Evolutionary conservation across 257 asterid genomes (phyloP), one percentile per base, ranked within the genome.

Genomic region (Penstemon newberryi): DNA sequence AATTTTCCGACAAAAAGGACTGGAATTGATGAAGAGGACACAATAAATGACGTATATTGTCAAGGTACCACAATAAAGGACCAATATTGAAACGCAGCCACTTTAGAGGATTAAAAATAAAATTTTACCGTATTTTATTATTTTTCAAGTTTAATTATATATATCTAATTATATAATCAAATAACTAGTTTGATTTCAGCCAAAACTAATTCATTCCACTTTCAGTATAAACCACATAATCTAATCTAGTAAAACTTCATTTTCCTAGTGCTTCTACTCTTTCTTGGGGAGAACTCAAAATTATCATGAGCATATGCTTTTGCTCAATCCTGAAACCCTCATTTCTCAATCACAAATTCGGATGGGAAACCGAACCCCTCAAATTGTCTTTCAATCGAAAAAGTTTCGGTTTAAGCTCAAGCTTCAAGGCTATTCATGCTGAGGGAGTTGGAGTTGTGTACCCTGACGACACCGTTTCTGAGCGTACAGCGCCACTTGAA

Each of bases 321-420:
- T 82, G 88, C 83, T 87, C 90, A 37, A 75, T 85, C 73, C 53
- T 78, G 64, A 85, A 79, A 41, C 90, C 92, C 51, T 79, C 85
- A 5, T 41, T 66, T 73, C 83, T 75, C n/a, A 77, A 66, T 41
- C 67, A 65, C 38, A 80, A 67, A 3, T 40, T 49, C 37, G 86
- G 78, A 82, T 79, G 81, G 84, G 69, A 13, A 5, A 43, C 51
- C 67, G 80, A 73, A 42, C 82, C 69, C 47, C 58, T 80, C 64
- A 80, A 65, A 12, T 65, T 70, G 15, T 56, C 66, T 40, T 55
- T 74, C 57, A 63, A 68, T 56, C 70, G 65, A 37, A 81, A 45
- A 58, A 33, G 63, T 58, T 79, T 10, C 51, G 65, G 41, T 2
- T 57, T 33, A 8, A 56, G 46, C 47, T 41, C 25, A 52, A 49